These are phyloP conservation scores for Nitzschia inconspicua DNA, from an alignment of 108 stramenopile species.

Conservation along the genomic window DNA sequence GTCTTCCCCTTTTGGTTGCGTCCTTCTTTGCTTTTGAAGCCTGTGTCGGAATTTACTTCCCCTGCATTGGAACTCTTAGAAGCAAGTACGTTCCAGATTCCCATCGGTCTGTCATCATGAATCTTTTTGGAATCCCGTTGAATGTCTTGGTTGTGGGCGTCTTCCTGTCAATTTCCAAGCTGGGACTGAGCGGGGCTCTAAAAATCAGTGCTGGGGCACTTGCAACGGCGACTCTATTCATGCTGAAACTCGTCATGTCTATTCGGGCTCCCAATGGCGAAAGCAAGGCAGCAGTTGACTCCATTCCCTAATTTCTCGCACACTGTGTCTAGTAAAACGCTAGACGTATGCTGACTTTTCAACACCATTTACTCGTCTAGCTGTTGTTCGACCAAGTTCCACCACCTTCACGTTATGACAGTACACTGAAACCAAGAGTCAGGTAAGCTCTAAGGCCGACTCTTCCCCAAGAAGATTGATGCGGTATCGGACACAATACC, in stretches of 20 bases:
- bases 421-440: too few relatives aligned
- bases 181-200: conserved; percentile 83
- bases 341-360: too few relatives aligned
- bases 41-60: conserved; percentile 97
- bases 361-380: too few relatives aligned
- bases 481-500: too few relatives aligned
- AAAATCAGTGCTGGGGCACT: conserved; percentile 72
- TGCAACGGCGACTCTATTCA: conserved; percentile 71
- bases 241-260: conserved; percentile 41
- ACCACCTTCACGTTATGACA: too few relatives aligned
- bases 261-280: too few relatives aligned
- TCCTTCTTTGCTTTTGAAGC: conserved; percentile 94
- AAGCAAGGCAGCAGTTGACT: too few relatives aligned
- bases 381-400: too few relatives aligned
- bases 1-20: conserved; percentile 30
- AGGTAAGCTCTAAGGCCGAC: too few relatives aligned
- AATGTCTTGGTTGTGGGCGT: conserved; percentile 92
- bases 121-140: conserved; percentile 93
- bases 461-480: too few relatives aligned
- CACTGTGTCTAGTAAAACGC: too few relatives aligned
- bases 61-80: conserved; percentile 91
- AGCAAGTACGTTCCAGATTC: conserved; percentile 94
- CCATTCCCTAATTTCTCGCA: too few relatives aligned
- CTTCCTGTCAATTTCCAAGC: conserved; percentile 80
- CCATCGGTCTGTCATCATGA: conserved; percentile 94